A percentile compares a stretch with the other conserved stretches of the same genome.
Conservation (phyloP, 805 yeast genomes). For the Nakazawaea ernobii region DNA sequence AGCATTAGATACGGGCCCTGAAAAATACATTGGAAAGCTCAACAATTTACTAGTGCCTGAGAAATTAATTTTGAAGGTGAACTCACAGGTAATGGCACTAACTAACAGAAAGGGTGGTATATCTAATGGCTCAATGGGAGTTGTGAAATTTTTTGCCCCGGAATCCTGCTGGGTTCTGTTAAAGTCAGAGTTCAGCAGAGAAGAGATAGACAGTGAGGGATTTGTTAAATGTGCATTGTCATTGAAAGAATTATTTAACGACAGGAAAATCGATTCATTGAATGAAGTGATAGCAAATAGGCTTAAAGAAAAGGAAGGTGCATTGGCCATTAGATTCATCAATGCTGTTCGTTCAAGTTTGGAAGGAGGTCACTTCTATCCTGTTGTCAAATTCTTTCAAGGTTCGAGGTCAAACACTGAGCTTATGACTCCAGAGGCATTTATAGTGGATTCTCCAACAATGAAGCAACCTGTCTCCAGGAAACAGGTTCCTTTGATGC, state of each 20-base stretch:
- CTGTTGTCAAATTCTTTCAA: constrained; percentile 40
- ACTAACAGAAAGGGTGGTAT: constrained; percentile 67
- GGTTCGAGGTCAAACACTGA: constrained; percentile 18
- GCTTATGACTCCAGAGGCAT: constrained; percentile 28
- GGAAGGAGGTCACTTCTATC: constrained; percentile 24
- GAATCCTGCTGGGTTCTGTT: constrained; percentile 21
- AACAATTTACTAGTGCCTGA: constrained; percentile 70
- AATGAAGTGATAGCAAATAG: neutral
- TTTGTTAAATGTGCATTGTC: constrained; percentile 22
- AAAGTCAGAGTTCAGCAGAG: constrained; percentile 10
- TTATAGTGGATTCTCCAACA: constrained; percentile 26
- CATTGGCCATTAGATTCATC: too few species aligned
- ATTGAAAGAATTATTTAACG: constrained; percentile 14
- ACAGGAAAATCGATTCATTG: too few species aligned
- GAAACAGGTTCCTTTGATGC: constrained; percentile 59
- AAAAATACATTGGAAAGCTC: constrained; percentile 22
- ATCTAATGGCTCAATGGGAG: constrained; percentile 90
- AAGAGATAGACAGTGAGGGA: constrained; percentile 12
- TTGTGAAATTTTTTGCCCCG: constrained; percentile 48
- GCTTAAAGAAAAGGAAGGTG: constrained; percentile 10
- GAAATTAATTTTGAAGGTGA: constrained; percentile 57
- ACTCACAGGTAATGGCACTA: constrained; percentile 92
- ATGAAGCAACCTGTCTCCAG: constrained; percentile 23
- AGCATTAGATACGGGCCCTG: constrained; percentile 37
- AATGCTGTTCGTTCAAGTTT: constrained; percentile 19